Conservation (phyloP, 2,329 filamentous ascomycete species). For the Ambrosiella beaveri region DNA sequence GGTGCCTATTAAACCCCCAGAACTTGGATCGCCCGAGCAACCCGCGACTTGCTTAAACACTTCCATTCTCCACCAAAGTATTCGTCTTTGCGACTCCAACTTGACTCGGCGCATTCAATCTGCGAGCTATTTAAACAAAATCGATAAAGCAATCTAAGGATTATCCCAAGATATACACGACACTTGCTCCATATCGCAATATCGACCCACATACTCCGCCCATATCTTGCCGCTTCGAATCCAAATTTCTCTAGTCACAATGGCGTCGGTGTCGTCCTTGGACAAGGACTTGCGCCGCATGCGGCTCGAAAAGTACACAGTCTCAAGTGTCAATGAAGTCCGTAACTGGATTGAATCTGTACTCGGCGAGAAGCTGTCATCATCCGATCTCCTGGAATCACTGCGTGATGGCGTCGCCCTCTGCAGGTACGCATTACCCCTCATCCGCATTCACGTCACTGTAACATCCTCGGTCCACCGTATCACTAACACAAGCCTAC, state of each 20-base stretch:
- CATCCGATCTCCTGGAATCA: slow-evolving; percentile 63
- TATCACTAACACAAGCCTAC: background rate
- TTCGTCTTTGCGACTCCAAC: background rate
- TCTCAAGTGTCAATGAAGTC: slow-evolving; percentile 71
- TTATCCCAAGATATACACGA: background rate
- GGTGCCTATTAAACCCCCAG: slow-evolving; percentile 5
- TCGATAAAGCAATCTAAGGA: too few species aligned
- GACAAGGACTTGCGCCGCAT: slow-evolving; percentile 91
- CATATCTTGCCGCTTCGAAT: background rate
- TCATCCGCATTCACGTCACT: background rate
- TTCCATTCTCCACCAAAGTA: background rate
- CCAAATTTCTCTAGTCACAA: slow-evolving; percentile 22
- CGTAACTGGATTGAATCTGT: slow-evolving; percentile 71
- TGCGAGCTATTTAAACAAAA: background rate
- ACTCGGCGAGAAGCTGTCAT: slow-evolving; percentile 54
- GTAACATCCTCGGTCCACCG: background rate
- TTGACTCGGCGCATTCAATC: background rate
- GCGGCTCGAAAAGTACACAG: slow-evolving; percentile 85
- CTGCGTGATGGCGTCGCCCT: slow-evolving; percentile 83
- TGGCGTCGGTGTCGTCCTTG: slow-evolving; percentile 86
- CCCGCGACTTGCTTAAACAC: background rate
- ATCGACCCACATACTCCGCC: background rate
- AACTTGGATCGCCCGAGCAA: slow-evolving; percentile 3
- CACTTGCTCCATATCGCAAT: background rate
- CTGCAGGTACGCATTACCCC: slow-evolving; percentile 52